Percentiles rank a stretch among this genome's conserved stretches.
Evolutionary conservation across 2,329 filamentous ascomycete species (phyloP).

Genomic region (Claviceps sp.): DNA sequence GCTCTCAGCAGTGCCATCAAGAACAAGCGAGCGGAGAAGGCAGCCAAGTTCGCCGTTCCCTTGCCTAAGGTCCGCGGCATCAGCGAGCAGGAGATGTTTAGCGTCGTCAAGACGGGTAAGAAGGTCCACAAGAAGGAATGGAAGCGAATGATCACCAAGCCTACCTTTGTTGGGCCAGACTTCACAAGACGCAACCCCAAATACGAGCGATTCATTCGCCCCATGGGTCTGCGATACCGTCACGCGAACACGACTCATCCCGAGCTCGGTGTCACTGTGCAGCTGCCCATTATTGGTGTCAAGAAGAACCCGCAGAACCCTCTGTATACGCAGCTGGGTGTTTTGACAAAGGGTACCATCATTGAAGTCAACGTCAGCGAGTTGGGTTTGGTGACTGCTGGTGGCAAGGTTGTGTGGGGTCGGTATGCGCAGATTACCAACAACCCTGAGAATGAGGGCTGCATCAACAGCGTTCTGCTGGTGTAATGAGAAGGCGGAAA

Average conservation of each 20-base stretch:
- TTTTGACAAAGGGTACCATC: constrained; percentile 66
- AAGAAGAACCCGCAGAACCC: constrained; percentile 67
- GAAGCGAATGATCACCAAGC: constrained; percentile 55
- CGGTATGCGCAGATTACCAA: constrained; percentile 49
- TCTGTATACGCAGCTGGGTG: constrained; percentile 84
- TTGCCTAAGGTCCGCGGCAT: constrained; percentile 87
- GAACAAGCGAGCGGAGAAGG: constrained; percentile 88
- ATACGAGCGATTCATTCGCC: constrained; percentile 44
- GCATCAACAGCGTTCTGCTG: constrained; percentile 27
- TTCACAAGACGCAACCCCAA: constrained; percentile 85
- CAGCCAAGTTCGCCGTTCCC: constrained; percentile 83
- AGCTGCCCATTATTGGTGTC: constrained; percentile 62
- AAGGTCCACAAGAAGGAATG: constrained; percentile 77
- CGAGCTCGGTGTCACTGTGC: constrained; percentile 74
- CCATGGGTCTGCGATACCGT: constrained; percentile 38
- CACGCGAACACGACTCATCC: constrained; percentile 51
- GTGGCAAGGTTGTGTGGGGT: constrained; percentile 89
- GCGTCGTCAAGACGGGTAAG: constrained; percentile 90
- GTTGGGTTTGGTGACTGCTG: constrained; percentile 77
- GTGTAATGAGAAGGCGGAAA: constrained; percentile 10
- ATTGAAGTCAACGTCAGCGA: constrained; percentile 92
- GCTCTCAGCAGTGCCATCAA: constrained; percentile 78
- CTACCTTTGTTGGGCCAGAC: constrained; percentile 69
- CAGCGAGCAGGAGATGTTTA: constrained; percentile 94
- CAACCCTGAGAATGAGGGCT: constrained; percentile 34